A percentile compares a stretch with the other conserved stretches of the same genome.
Evolutionary conservation across 257 asterid genomes (phyloP).

Genomic region (Scutellaria baicalensis): DNA sequence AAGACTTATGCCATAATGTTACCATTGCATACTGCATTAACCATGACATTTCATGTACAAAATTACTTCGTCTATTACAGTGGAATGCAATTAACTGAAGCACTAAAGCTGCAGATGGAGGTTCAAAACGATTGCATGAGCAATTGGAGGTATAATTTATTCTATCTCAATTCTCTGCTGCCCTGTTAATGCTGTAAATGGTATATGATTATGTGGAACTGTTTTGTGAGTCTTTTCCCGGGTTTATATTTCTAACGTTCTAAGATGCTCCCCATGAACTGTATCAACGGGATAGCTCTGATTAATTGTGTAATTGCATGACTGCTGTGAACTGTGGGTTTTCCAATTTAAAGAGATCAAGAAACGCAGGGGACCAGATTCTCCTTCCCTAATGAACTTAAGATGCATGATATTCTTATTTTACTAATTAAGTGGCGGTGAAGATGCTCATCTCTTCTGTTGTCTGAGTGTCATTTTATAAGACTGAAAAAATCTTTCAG

Average conservation of each 20-base stretch:
- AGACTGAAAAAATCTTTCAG: conserved; percentile 30
- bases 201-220: not conserved
- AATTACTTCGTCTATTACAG: conserved; percentile 20
- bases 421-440: not conserved
- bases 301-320: not conserved
- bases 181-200: not conserved
- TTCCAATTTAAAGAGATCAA: not conserved
- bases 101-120: conserved; percentile 97
- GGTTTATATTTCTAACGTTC: not conserved
- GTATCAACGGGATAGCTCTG: not conserved
- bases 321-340: not conserved
- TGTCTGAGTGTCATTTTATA: not conserved
- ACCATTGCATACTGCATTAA: not conserved
- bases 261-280: not conserved
- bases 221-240: not conserved
- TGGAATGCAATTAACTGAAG: conserved; percentile 89
- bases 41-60: not conserved
- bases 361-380: not conserved
- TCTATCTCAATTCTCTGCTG: not conserved
- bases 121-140: conserved; percentile 97
- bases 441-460: not conserved
- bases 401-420: not conserved
- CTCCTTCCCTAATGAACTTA: not conserved
- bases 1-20: no score
- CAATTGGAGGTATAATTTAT: conserved; percentile 68